These are phyloP conservation scores for Cryptomeria japonica DNA, from an alignment of 75 land plant genomes.

Conservation along the genomic window DNA sequence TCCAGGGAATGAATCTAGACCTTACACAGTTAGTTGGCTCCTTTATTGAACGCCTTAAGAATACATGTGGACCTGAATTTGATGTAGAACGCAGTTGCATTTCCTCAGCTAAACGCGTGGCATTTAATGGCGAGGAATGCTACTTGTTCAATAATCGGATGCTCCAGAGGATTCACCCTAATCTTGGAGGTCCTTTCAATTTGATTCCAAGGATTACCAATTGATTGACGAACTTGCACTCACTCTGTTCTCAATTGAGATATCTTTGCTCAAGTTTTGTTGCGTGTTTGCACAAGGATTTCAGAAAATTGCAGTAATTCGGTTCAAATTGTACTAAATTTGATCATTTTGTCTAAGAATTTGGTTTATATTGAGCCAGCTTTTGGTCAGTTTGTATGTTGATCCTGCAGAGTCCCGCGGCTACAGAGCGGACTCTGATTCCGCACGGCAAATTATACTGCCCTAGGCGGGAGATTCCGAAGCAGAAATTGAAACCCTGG, in stretches of 20 bases:
- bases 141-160: background rate
- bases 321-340: background rate
- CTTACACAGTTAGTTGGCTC: no score
- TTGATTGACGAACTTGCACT: background rate
- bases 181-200: background rate
- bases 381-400: constrained; percentile 2
- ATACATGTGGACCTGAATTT: no score
- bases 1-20: no score
- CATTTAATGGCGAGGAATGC: background rate
- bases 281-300: background rate
- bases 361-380: background rate
- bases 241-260: background rate
- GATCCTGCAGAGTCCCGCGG: background rate
- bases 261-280: background rate
- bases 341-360: background rate
- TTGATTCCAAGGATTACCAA: no score
- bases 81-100: background rate
- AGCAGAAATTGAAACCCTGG: background rate
- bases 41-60: no score
- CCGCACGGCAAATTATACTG: background rate
- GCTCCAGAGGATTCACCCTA: background rate
- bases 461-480: background rate
- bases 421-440: background rate
- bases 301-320: background rate
- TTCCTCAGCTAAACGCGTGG: background rate